These are phyloP conservation scores for Fusarium kyushuense DNA, from an alignment of 2,329 filamentous ascomycete genomes.

Conservation along the genomic window DNA sequence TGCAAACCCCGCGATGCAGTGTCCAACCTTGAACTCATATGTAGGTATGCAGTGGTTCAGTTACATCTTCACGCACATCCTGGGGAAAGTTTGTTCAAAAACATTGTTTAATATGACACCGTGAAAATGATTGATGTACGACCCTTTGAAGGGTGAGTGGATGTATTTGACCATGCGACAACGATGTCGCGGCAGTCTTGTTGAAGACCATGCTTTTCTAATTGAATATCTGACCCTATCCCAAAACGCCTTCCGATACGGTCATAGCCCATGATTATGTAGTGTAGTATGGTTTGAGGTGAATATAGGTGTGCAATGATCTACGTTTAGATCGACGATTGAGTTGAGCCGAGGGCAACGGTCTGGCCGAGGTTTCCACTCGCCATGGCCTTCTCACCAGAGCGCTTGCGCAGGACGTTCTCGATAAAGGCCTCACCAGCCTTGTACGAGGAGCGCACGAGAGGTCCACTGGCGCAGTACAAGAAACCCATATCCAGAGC, in stretches of 20 bases:
- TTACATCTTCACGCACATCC: constrained; percentile 11
- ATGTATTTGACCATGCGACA: constrained; percentile 33
- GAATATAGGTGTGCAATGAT: constrained; percentile 15
- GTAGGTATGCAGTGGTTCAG: constrained; percentile 17
- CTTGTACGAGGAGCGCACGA: constrained; percentile 97
- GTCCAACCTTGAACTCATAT: constrained; percentile 1
- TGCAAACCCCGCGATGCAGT: constrained; percentile 18
- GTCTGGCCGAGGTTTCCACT: constrained; percentile 55
- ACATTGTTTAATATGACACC: neutral
- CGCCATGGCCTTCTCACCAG: constrained; percentile 57
- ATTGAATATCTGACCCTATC: constrained; percentile 46
- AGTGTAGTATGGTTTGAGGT: constrained; percentile 32
- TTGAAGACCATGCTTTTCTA: constrained; percentile 49
- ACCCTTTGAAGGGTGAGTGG: constrained; percentile 19
- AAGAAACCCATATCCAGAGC: constrained; percentile 96
- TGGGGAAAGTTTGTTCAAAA: constrained; percentile 5
- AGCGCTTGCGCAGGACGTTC: constrained; percentile 92
- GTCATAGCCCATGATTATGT: constrained; percentile 45
- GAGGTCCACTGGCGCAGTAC: constrained; percentile 92
- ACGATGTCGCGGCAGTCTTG: constrained; percentile 36
- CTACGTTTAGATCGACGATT: constrained; percentile 38
- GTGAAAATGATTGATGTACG: constrained; percentile 15
- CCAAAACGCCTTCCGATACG: constrained; percentile 47
- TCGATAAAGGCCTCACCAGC: constrained; percentile 98
- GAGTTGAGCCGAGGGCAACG: constrained; percentile 53